These are phyloP conservation scores for Claviceps quebecensis DNA, from an alignment of 2,329 filamentous ascomycete genomes.

Conservation along the genomic window DNA sequence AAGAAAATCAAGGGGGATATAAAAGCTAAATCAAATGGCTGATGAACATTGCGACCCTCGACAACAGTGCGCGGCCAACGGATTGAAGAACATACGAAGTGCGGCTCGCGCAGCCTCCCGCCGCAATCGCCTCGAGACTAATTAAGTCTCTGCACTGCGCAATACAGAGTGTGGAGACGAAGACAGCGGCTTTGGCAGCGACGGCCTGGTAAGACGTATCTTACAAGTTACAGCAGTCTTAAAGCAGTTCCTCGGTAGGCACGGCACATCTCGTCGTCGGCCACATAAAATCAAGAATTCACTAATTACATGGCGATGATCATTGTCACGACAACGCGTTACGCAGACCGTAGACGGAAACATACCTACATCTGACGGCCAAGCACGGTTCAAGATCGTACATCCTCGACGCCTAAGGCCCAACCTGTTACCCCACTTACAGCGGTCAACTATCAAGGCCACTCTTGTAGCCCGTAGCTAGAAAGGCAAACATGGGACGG, in stretches of 20 bases:
- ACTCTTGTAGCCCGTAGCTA: constrained; percentile 41
- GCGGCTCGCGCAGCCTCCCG: constrained; percentile 51
- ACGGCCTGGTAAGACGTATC: constrained; percentile 40
- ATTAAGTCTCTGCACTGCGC: constrained; percentile 18
- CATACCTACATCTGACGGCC: neutral
- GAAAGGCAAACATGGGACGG: constrained; percentile 19
- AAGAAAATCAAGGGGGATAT: too few species aligned
- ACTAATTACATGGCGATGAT: neutral
- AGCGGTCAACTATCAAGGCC: constrained; percentile 27
- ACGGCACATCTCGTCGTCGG: constrained; percentile 22
- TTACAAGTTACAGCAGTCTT: too few species aligned
- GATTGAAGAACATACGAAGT: constrained; percentile 66
- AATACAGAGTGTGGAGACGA: constrained; percentile 49
- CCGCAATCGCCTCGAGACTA: constrained; percentile 44
- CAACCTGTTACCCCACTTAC: constrained; percentile 6
- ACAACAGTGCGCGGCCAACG: constrained; percentile 64
- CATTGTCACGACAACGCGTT: neutral
- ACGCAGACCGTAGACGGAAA: too few species aligned
- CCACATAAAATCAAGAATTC: neutral
- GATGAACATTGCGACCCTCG: neutral
- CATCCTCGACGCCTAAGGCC: constrained; percentile 14
- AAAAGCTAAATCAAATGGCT: neutral
- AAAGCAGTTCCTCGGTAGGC: constrained; percentile 30
- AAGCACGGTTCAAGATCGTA: constrained; percentile 2
- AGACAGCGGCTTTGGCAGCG: constrained; percentile 52